These are phyloP conservation scores for Stephania yunnanensis DNA, from an alignment of 164 flowering plant genomes.

Conservation along the genomic window DNA sequence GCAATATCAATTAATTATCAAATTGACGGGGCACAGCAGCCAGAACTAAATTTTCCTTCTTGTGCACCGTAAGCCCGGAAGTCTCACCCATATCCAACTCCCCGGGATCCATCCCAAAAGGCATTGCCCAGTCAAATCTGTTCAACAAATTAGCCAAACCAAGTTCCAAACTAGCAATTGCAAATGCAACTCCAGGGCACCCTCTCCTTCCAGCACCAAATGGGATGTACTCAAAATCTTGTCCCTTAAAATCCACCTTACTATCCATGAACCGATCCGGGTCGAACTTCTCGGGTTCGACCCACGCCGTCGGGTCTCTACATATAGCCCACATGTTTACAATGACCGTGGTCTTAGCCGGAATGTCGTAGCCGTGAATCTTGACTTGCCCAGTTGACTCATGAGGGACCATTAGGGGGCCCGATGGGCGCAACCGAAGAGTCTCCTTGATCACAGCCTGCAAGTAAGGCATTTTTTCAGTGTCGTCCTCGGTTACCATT, in stretches of 20 bases:
- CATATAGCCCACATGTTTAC: conserved; percentile 51
- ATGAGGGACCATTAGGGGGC: conserved; percentile 40
- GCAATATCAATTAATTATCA: background rate
- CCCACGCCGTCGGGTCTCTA: conserved; percentile 41
- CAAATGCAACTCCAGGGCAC: conserved; percentile 43
- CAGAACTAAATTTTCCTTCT: conserved; percentile 20
- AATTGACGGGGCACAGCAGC: conserved; percentile 19
- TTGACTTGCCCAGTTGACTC: conserved; percentile 37
- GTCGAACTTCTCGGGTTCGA: conserved; percentile 34
- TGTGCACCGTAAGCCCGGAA: conserved; percentile 42
- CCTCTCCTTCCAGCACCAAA: conserved; percentile 53
- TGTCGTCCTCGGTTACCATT: conserved; percentile 8
- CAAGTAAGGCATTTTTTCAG: conserved; percentile 31
- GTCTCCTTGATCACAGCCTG: conserved; percentile 48
- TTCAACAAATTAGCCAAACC: conserved; percentile 46
- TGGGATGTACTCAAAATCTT: conserved; percentile 44
- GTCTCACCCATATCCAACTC: conserved; percentile 41
- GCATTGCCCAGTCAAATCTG: conserved; percentile 50
- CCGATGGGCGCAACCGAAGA: conserved; percentile 48
- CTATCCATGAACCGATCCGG: conserved; percentile 51
- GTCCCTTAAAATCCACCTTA: conserved; percentile 37
- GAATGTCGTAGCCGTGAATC: conserved; percentile 41
- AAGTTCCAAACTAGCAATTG: conserved; percentile 30
- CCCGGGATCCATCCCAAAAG: conserved; percentile 22
- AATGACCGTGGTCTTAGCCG: conserved; percentile 38